Conservation (phyloP, 768 basidiomycete species). For the Porpolomopsis calyptriformis region DNA sequence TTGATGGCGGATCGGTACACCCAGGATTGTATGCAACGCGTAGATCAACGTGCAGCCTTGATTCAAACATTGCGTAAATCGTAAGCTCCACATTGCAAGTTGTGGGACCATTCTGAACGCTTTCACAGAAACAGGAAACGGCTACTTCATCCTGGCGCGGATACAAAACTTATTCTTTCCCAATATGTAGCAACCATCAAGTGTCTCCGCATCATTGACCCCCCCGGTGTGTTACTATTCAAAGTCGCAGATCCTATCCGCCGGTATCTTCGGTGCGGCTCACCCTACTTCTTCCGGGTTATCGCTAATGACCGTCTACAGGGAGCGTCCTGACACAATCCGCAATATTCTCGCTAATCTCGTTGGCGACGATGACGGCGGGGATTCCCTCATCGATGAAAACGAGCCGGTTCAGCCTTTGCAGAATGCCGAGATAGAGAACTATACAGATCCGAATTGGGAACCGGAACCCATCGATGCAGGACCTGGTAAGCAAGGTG, state of each 20-base stretch:
- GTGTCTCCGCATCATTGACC: slow-evolving; percentile 82
- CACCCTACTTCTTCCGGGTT: background rate
- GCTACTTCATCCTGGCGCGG: slow-evolving; percentile 90
- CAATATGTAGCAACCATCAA: slow-evolving; percentile 92
- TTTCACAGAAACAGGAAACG: slow-evolving; percentile 65
- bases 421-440: slow-evolving; percentile 68
- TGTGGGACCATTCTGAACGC: slow-evolving; percentile 1
- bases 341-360: slow-evolving; percentile 86
- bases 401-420: slow-evolving; percentile 71
- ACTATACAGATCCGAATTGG: slow-evolving; percentile 89
- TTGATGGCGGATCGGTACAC: background rate
- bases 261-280: slow-evolving; percentile 67
- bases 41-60: slow-evolving; percentile 68
- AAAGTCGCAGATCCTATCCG: slow-evolving; percentile 92
- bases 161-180: slow-evolving; percentile 79
- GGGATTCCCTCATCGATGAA: slow-evolving; percentile 77
- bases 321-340: slow-evolving; percentile 87
- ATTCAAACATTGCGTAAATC: slow-evolving; percentile 70
- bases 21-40: slow-evolving; percentile 70
- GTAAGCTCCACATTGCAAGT: slow-evolving; percentile 32
- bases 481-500: slow-evolving; percentile 61
- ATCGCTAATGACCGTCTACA: slow-evolving; percentile 16
- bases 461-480: slow-evolving; percentile 95
- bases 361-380: slow-evolving; percentile 73
- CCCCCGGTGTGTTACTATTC: slow-evolving; percentile 84